These are phyloP conservation scores for Sclerotinia spermophila DNA, from an alignment of 2,329 filamentous ascomycete species.

Conservation along the genomic window DNA sequence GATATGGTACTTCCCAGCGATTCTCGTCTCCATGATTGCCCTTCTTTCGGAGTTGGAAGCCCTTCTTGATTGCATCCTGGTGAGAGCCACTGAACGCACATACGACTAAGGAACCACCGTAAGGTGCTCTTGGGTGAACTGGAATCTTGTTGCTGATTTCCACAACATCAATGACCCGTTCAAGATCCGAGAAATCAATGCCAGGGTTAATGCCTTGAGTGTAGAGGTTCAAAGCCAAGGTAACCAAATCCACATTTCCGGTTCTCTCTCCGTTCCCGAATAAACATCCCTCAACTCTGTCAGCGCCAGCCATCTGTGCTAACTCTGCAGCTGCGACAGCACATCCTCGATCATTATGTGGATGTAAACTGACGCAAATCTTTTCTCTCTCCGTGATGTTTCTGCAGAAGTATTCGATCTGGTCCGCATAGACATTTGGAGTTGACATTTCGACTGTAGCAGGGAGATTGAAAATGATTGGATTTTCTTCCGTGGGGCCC, in stretches of 20 bases:
- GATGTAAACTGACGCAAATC: constrained; percentile 84
- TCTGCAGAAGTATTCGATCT: constrained; percentile 92
- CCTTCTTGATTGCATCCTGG: constrained; percentile 96
- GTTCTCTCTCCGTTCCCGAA: constrained; percentile 96
- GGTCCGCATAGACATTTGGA: constrained; percentile 92
- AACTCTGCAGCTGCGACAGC: constrained; percentile 86
- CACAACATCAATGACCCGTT: constrained; percentile 79
- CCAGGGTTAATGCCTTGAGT: constrained; percentile 83
- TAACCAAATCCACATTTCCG: constrained; percentile 93
- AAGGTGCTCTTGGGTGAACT: constrained; percentile 83
- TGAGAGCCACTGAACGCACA: constrained; percentile 90
- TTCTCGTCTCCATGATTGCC: constrained; percentile 39
- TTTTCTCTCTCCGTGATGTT: constrained; percentile 82
- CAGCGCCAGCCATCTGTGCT: constrained; percentile 93
- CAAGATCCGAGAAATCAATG: constrained; percentile 89
- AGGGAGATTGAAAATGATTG: constrained; percentile 94
- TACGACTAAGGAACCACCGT: constrained; percentile 86
- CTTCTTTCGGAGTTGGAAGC: constrained; percentile 68
- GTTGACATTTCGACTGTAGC: constrained; percentile 95
- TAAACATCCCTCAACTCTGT: constrained; percentile 88
- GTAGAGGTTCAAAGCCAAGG: constrained; percentile 88
- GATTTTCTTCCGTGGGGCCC: constrained; percentile 73
- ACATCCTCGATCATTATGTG: constrained; percentile 91
- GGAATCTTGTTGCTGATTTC: constrained; percentile 95
- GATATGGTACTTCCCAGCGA: constrained; percentile 84